Percentiles rank a stretch among this genome's conserved stretches.
These are phyloP conservation scores for Teunomyces tritomae DNA, from an alignment of 805 yeast genomes.

Conservation along the genomic window DNA sequence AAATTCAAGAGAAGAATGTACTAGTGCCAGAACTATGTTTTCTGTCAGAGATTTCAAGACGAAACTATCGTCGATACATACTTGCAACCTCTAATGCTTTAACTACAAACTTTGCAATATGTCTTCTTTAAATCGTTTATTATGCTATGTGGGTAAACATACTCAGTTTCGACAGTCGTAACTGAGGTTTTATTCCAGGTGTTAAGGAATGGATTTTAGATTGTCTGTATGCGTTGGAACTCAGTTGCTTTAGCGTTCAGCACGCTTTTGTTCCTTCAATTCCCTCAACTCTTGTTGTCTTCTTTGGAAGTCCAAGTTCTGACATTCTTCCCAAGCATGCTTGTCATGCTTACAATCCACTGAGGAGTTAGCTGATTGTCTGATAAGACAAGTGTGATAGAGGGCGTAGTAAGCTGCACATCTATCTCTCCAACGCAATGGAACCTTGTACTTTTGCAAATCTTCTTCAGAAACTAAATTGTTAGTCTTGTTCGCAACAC, in stretches of 20 bases:
- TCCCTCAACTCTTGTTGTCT: conserved; percentile 70
- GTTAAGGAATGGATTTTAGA: not conserved
- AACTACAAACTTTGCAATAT: not conserved
- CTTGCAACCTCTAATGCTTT: no score
- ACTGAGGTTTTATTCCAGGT: not conserved
- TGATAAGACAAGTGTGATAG: conserved; percentile 41
- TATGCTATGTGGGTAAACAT: not conserved
- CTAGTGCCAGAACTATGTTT: no score
- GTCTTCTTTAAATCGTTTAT: not conserved
- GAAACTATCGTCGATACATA: no score
- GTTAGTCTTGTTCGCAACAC: conserved; percentile 16
- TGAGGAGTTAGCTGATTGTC: conserved; percentile 42
- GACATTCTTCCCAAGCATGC: conserved; percentile 83
- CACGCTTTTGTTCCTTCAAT: conserved; percentile 43
- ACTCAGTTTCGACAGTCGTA: not conserved
- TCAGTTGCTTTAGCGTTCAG: conserved; percentile 7
- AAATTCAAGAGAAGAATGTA: no score
- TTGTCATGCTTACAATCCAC: conserved; percentile 70
- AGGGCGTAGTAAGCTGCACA: conserved; percentile 61
- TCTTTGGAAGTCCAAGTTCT: conserved; percentile 76
- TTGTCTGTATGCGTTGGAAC: not conserved
- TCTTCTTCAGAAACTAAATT: conserved; percentile 73
- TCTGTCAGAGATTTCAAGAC: no score
- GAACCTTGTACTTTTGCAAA: conserved; percentile 75
- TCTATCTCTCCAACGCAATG: conserved; percentile 78